Conservation (phyloP, 2,329 filamentous ascomycete species). For the Penicillium sp. region DNA sequence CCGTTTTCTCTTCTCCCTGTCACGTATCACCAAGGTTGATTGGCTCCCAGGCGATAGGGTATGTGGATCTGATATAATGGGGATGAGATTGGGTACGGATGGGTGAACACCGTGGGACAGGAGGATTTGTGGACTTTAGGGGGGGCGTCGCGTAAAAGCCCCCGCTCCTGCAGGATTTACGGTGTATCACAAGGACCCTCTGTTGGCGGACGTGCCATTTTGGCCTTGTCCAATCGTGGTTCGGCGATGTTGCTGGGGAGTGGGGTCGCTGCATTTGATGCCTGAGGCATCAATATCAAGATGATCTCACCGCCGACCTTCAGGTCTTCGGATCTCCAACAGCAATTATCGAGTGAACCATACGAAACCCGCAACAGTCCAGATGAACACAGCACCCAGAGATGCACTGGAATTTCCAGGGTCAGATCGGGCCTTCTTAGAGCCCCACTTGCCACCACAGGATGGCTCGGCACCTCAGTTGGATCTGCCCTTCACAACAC, state of each 20-base stretch:
- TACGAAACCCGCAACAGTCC: not conserved
- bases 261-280: not conserved
- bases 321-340: not conserved
- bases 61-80: slow-evolving; percentile 1
- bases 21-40: not conserved
- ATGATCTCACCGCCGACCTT: not conserved
- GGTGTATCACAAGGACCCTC: not conserved
- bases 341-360: not conserved
- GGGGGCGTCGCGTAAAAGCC: not conserved
- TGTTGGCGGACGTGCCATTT: not conserved
- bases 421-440: slow-evolving; percentile 35
- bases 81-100: not conserved
- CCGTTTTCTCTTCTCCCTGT: not conserved
- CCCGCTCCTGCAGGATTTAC: not conserved
- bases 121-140: not conserved
- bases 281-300: not conserved
- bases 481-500: slow-evolving; percentile 51
- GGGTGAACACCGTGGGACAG: not conserved
- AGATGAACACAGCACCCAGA: slow-evolving; percentile 6
- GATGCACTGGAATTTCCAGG: slow-evolving; percentile 35
- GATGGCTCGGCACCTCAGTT: slow-evolving; percentile 16
- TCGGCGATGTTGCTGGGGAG: not conserved
- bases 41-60: not conserved
- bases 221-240: not conserved
- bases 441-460: slow-evolving; percentile 39